These are phyloP conservation scores for Phanerodontia chrysosporium DNA, from an alignment of 768 basidiomycete species.

Conservation along the genomic window DNA sequence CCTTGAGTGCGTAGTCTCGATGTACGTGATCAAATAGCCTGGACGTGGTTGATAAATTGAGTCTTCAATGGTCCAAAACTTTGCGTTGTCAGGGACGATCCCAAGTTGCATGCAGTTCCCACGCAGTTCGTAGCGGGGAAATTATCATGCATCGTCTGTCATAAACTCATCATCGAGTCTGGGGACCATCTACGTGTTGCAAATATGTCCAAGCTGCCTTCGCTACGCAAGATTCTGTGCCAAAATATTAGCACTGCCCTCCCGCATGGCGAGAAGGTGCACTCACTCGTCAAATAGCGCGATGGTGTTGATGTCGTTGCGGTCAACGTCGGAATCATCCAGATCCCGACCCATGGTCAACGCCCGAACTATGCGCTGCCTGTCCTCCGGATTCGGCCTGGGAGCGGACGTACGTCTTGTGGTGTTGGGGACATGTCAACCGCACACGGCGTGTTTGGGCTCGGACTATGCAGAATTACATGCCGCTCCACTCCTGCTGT, in stretches of 20 bases:
- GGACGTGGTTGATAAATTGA: too few species aligned
- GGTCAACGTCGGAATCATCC: slow-evolving; percentile 25
- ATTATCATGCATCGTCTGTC: neutral
- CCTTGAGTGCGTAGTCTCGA: slow-evolving; percentile 21
- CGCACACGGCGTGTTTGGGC: slow-evolving; percentile 43
- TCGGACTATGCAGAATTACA: slow-evolving; percentile 66
- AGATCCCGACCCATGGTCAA: slow-evolving; percentile 23
- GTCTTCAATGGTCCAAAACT: too few species aligned
- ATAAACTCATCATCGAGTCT: slow-evolving; percentile 3
- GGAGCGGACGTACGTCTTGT: slow-evolving; percentile 42
- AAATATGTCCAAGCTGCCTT: slow-evolving; percentile 58
- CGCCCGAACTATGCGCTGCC: slow-evolving; percentile 34
- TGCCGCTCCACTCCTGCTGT: slow-evolving; percentile 74
- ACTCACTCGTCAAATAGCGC: slow-evolving; percentile 71
- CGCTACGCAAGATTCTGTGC: slow-evolving; percentile 52
- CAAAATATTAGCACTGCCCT: neutral
- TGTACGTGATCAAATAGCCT: neutral
- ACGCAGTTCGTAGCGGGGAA: neutral
- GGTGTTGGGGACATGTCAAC: slow-evolving; percentile 44
- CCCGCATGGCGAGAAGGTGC: neutral
- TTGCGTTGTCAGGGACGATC: too few species aligned
- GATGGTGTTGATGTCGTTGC: slow-evolving; percentile 48
- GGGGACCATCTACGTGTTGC: neutral
- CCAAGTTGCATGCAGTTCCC: too few species aligned
- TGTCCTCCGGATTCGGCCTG: slow-evolving; percentile 32